These are phyloP conservation scores for Polygonum aviculare DNA, from an alignment of 148 eudicot species.

Conservation along the genomic window DNA sequence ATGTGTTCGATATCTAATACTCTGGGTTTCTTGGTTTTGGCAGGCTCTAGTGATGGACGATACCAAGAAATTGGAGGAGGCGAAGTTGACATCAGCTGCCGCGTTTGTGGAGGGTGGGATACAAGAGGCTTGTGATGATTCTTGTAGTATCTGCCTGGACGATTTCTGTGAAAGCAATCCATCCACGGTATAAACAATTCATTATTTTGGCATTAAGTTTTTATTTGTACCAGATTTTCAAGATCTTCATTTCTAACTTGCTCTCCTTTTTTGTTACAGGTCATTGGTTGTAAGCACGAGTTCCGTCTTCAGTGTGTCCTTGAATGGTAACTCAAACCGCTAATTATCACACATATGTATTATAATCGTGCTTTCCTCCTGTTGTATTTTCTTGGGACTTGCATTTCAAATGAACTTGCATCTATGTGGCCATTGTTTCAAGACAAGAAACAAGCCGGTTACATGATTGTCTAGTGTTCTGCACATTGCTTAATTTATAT, in stretches of 20 bases:
- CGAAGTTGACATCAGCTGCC: conserved; percentile 71
- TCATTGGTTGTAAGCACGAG: conserved; percentile 88
- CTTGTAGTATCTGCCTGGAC: conserved; percentile 82
- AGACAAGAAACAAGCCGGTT: background rate
- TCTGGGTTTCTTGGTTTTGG: conserved; percentile 6
- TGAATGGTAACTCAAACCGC: conserved; percentile 58
- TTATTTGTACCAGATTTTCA: background rate
- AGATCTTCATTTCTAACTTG: background rate
- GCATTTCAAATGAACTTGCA: background rate
- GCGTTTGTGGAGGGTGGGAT: conserved; percentile 83
- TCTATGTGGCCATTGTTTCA: background rate
- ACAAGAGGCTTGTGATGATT: conserved; percentile 80
- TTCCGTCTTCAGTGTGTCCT: conserved; percentile 98
- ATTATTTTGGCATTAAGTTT: background rate
- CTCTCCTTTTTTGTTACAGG: conserved; percentile 31
- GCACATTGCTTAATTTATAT: background rate
- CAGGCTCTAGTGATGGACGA: conserved; percentile 38
- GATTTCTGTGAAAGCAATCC: conserved; percentile 69
- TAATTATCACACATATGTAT: background rate
- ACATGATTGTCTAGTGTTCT: background rate
- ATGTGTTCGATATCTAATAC: conserved; percentile 1
- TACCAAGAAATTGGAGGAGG: conserved; percentile 35
- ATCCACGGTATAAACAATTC: conserved; percentile 37
- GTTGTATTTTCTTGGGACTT: background rate
- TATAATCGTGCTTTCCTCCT: background rate